Base-by-base conservation (phyloP, 495 filamentous ascomycete species). In the Astrocystis sublimbata region DNA sequence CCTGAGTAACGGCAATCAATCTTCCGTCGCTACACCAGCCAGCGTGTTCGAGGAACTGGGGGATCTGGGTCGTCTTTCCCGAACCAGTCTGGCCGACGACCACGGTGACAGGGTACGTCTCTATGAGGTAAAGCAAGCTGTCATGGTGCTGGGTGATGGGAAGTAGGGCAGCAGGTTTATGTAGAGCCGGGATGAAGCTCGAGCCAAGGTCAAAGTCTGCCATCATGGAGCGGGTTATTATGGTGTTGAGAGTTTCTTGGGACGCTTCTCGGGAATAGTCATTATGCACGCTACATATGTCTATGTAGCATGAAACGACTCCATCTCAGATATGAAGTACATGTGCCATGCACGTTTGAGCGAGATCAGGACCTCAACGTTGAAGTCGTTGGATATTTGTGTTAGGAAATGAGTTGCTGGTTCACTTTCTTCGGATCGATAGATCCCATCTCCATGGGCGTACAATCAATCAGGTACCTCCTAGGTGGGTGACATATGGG, bases 11-110 rank as follows among this genome's bases (percentile, higher is more conserved):
- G 28, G 85, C 94, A 56, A 99, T 90, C 45, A 88, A 67, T 68
- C 94, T 96, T 15, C 80, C 78, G 73, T 93, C 85, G 54, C 83
- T 81, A 67, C 91, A 93, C 89, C 94, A 98, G 73, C 96, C 92
- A 61, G 92, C 89, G 65, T 92, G 81, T 64, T 96, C 86, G 15
- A 96, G 85, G 68, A 90, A 96, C 65, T 94, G 91, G 15, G 92
- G 92, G 54, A 96, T 86, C 68, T 96, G 92, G 0, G 92, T 96
- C 7, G 91, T 94, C 75, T 96, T 96, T 28, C 92, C 92, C 28
- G 89, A 92, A 10, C 92, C 92, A n/a, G 92, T 96, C 66, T 96
- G 90, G 17, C 92, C 92, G 58, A 96, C 86, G 13, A 96, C 89
- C 58, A 94, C 90, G 3, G 90, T 89, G 58, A 96, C 88, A 2